Evolutionary conservation across 1,284 basidiomycete species (phyloP).

Genomic region (Rhodotorula mucilaginosa): DNA sequence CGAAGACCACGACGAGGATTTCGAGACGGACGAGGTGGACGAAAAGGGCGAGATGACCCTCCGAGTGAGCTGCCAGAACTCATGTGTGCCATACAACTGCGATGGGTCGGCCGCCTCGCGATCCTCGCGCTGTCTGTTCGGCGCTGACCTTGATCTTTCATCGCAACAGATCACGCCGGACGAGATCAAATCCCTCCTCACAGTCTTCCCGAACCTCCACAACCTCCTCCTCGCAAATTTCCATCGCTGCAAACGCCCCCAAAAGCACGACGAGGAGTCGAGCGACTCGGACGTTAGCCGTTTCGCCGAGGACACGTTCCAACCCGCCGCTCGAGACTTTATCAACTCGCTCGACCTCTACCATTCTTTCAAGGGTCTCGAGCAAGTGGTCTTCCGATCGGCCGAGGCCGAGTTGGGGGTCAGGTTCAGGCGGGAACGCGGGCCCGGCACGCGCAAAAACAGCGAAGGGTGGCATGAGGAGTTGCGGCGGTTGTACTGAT

Average conservation of each 20-base stretch:
- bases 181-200: slow-evolving; percentile 16
- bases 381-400: slow-evolving; percentile 24
- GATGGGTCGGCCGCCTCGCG: background rate
- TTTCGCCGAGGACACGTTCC: slow-evolving; percentile 18
- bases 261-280: background rate
- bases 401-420: slow-evolving; percentile 21
- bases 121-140: no score
- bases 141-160: background rate
- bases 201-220: slow-evolving; percentile 18
- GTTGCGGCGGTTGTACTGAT: slow-evolving; percentile 20
- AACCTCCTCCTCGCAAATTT: slow-evolving; percentile 23
- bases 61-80: background rate
- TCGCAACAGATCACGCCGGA: slow-evolving; percentile 9
- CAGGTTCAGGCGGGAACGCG: slow-evolving; percentile 11
- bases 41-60: slow-evolving; percentile 5
- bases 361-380: slow-evolving; percentile 6
- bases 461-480: slow-evolving; percentile 18
- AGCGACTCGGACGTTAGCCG: background rate
- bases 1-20: background rate
- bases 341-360: slow-evolving; percentile 11
- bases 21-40: background rate
- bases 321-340: slow-evolving; percentile 25
- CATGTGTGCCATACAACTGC: background rate
- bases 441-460: background rate
- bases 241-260: slow-evolving; percentile 6